phyloP scores from a whole-genome alignment of 306 rosid genomes.

The apple (Malus domestica) region ASM211411v1 NC_041801.1:6651001-6651500 shows the following conservation, averaged over 20 bases:
- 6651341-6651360: not conserved
- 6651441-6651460: not conserved
- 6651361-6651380: not conserved
- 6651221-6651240: not conserved
- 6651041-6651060: conserved; percentile 7
- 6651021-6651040: not conserved
- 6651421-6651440: not conserved
- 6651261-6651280: not conserved
- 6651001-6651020: not conserved
- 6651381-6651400: not conserved
- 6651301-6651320: not conserved
- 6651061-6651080: conserved; percentile 64
- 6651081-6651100: conserved; percentile 78
- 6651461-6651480: not conserved
- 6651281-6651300: not conserved
- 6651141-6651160: conserved; percentile 62
- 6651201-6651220: conserved; percentile 26
- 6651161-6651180: conserved; percentile 88
- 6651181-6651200: conserved; percentile 57
- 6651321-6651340: not conserved
- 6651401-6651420: not conserved
- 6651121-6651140: conserved; percentile 65
- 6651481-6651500: not conserved
- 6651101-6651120: conserved; percentile 78
- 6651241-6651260: not conserved